Conservation (phyloP, 805 yeast species). For the Starmerella ratchasimensis region DNA sequence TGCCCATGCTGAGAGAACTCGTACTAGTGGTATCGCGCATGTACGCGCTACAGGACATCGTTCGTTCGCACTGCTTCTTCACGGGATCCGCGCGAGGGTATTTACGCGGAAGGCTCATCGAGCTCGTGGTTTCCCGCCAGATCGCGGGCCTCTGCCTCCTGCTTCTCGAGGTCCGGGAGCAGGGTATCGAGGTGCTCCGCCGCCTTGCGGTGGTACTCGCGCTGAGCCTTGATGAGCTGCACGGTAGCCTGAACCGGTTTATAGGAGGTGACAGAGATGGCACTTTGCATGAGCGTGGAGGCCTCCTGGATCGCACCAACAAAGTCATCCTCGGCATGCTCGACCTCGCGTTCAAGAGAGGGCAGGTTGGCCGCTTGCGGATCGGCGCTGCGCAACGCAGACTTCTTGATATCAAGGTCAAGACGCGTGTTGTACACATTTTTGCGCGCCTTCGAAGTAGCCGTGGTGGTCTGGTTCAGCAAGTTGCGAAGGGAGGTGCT, state of each 20-base stretch:
- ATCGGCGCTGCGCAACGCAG: conserved; percentile 27
- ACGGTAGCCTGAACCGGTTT: conserved; percentile 52
- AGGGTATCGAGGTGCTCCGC: conserved; percentile 50
- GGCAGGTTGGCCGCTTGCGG: conserved; percentile 57
- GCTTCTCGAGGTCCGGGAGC: conserved; percentile 46
- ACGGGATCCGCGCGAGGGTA: too few relatives aligned
- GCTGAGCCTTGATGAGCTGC: conserved; percentile 64
- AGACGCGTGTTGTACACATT: conserved; percentile 66
- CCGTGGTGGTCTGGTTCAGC: conserved; percentile 44
- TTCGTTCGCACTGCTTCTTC: too few relatives aligned
- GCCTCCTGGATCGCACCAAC: conserved; percentile 85
- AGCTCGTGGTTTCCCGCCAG: conserved; percentile 4
- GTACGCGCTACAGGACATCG: too few relatives aligned
- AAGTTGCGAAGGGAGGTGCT: conserved; percentile 53
- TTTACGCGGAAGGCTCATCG: too few relatives aligned
- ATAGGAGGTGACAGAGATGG: conserved; percentile 43
- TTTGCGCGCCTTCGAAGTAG: conserved; percentile 54
- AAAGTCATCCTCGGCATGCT: conserved; percentile 72
- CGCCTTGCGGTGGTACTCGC: conserved; percentile 68
- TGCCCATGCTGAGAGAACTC: too few relatives aligned
- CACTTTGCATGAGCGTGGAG: conserved; percentile 67
- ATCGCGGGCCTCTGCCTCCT: conserved; percentile 16
- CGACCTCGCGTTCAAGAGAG: conserved; percentile 60
- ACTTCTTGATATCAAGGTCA: conserved; percentile 66
- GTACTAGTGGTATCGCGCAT: too few relatives aligned